Evolutionary conservation across 257 asterid genomes (phyloP), one percentile per base, ranked within the genome.

Genomic region (Scutellaria galericulata): DNA sequence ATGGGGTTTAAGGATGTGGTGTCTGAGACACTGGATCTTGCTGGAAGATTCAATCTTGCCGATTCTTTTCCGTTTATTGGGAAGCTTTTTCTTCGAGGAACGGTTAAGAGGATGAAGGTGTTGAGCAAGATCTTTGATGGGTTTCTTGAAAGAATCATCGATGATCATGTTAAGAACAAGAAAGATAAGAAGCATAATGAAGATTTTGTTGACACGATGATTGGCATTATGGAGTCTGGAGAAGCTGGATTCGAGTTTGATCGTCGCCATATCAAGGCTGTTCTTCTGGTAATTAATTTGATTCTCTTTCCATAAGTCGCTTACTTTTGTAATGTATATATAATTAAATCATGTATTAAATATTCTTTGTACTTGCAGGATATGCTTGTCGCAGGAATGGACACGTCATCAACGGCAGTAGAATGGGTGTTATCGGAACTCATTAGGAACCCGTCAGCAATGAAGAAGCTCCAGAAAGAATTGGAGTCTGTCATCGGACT

Each of bases 181-280:
- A 10, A 27, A 18, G 66, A 71, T 14, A 22, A 67, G 24, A 60
- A 71, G 58, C 24, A 53, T 7, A 11, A 24, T 4, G 35, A 51
- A 12, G 83, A 78, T n/a, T 10, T 82, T 15, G 77, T 82, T 5
- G 77, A 71, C 71, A 82, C 79, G 0, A 62, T 80, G 79, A 47
- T 84, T 81, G 35, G 24, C 9, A 71, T 79, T 18, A 46, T 81
- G 71, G 70, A 77, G 10, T 76, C 83, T 3, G 86, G 86, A 7
- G 77, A 77, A 3, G 79, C 86, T 20, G 77, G 52, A 7, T 79
- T 81, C 3, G 79, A 84, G 41, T 82, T 81, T 20, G 84, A 74
- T 9, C 84, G 86, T 13, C 75, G 78, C 13, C 82, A 84, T 20
- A 68, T 84, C 63, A 84, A 84, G 64, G 80, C 84, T 53, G 58